Evolutionary conservation across 768 basidiomycete species (phyloP).

Genomic region (Pholiota molesta): DNA sequence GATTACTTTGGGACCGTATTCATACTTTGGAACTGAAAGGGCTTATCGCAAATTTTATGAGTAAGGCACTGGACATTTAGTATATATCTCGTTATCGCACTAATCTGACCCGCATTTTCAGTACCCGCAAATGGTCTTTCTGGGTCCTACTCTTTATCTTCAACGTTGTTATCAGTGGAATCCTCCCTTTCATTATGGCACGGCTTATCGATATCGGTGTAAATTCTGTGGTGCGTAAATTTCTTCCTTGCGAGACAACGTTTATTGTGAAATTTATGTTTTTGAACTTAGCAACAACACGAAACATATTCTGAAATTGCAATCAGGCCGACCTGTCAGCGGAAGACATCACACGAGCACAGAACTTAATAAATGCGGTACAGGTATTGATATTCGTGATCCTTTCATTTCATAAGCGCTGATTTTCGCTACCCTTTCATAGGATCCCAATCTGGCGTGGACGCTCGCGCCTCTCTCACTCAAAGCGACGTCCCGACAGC

Average conservation of each 20-base stretch:
- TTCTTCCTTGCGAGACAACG: not conserved
- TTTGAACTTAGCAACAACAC: constrained; percentile 31
- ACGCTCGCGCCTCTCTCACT: constrained; percentile 40
- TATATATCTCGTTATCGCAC: not conserved
- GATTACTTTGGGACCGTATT: constrained; percentile 38
- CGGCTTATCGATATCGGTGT: constrained; percentile 39
- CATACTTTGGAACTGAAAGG: constrained; percentile 36
- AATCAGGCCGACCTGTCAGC: constrained; percentile 37
- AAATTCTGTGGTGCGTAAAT: constrained; percentile 28
- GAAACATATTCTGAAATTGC: constrained; percentile 36
- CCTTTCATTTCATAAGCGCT: not conserved
- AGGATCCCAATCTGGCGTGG: constrained; percentile 41
- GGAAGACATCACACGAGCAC: constrained; percentile 34
- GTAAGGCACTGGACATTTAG: constrained; percentile 25
- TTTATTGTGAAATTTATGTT: not conserved
- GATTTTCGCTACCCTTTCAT: not conserved
- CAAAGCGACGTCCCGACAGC: constrained; percentile 36
- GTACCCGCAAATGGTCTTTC: constrained; percentile 39
- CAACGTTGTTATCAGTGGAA: constrained; percentile 29
- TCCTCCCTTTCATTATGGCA: constrained; percentile 38
- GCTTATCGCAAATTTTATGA: constrained; percentile 35
- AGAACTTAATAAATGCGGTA: constrained; percentile 3
- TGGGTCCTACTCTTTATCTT: constrained; percentile 39
- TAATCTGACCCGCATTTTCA: constrained; percentile 12
- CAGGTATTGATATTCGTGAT: not conserved